Conservation (phyloP, 2,329 filamentous ascomycete genomes). For the Hymenoscyphus scutula region DNA sequence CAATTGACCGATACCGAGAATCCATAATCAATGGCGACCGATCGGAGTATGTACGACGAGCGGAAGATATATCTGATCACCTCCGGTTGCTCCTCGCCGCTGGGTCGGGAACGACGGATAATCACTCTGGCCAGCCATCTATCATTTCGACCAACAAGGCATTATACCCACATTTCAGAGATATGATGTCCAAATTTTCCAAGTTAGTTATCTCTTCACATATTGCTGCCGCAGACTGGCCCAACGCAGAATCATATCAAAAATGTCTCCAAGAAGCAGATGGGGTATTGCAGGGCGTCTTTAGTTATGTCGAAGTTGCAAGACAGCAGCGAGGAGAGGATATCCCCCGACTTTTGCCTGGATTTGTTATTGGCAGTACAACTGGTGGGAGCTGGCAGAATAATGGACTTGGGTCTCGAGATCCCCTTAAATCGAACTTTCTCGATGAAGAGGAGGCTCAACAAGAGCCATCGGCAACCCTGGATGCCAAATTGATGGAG, state of each 20-base stretch:
- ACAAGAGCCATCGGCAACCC: slow-evolving; percentile 66
- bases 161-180: slow-evolving; percentile 92
- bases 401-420: slow-evolving; percentile 61
- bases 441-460: slow-evolving; percentile 76
- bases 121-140: slow-evolving; percentile 97
- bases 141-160: slow-evolving; percentile 98
- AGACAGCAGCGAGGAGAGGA: slow-evolving; percentile 90
- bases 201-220: slow-evolving; percentile 97
- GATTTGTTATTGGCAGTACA: slow-evolving; percentile 84
- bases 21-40: slow-evolving; percentile 81
- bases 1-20: slow-evolving; percentile 85
- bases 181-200: slow-evolving; percentile 99
- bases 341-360: slow-evolving; percentile 87
- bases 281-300: slow-evolving; percentile 88
- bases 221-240: slow-evolving; percentile 94
- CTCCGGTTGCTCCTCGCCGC: slow-evolving; percentile 89
- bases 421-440: slow-evolving; percentile 78
- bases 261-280: slow-evolving; percentile 98
- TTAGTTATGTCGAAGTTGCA: slow-evolving; percentile 93
- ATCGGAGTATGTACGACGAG: slow-evolving; percentile 86
- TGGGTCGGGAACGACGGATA: slow-evolving; percentile 95
- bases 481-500: slow-evolving; percentile 77
- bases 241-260: slow-evolving; percentile 86
- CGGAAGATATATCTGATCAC: slow-evolving; percentile 98
- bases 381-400: slow-evolving; percentile 87